A percentile compares a stretch with the other conserved stretches of the same genome.
Conservation (phyloP, 2,329 filamentous ascomycete species). For the Aureobasidium sp. region DNA sequence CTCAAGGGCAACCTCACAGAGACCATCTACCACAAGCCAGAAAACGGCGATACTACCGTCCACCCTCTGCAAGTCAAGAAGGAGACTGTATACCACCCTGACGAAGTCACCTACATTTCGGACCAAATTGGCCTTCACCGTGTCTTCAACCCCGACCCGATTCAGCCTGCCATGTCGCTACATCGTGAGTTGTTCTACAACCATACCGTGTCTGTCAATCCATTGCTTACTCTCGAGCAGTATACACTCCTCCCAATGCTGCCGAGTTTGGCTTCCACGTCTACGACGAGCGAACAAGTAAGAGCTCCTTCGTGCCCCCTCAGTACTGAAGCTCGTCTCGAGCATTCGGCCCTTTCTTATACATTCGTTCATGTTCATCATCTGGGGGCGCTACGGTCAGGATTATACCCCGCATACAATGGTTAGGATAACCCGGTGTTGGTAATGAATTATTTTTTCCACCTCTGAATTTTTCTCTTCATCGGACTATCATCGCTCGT, state of each 20-base stretch:
- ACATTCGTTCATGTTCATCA: not conserved
- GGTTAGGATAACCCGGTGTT: not conserved
- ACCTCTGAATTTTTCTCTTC: not conserved
- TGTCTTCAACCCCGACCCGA: constrained; percentile 63
- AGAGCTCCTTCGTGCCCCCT: constrained; percentile 53
- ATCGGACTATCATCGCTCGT: not conserved
- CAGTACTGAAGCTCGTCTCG: not conserved
- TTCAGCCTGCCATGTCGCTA: constrained; percentile 72
- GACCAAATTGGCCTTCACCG: constrained; percentile 80
- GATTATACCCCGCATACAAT: not conserved
- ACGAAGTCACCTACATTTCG: constrained; percentile 83
- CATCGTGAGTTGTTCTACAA: constrained; percentile 48
- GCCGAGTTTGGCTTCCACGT: constrained; percentile 73
- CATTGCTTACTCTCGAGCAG: constrained; percentile 24
- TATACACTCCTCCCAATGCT: constrained; percentile 86
- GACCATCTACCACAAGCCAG: constrained; percentile 60
- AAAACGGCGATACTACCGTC: not conserved
- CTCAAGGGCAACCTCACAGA: constrained; percentile 72
- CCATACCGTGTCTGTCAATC: not conserved
- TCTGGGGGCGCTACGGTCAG: not conserved
- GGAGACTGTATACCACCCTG: constrained; percentile 58
- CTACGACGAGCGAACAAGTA: constrained; percentile 70
- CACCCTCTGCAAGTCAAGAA: constrained; percentile 53
- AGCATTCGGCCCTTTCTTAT: not conserved
- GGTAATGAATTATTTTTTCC: not conserved